Evolutionary conservation across 169 alveolate species (phyloP), one percentile per base, ranked within the genome.

Genomic region (Eimeria acervulina): DNA sequence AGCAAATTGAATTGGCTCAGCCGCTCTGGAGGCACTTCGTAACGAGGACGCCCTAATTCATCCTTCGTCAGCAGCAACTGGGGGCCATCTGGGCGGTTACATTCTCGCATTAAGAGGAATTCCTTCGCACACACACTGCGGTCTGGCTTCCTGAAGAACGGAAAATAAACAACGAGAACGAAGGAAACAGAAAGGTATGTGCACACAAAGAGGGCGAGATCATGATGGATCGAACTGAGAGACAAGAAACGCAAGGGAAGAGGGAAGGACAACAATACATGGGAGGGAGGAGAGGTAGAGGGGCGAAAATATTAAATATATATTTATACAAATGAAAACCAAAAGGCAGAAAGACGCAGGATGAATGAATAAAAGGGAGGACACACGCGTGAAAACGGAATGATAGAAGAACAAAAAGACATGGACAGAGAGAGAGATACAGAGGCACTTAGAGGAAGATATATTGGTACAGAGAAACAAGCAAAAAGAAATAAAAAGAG

Each of bases 1-100:
- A 47, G 6, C 15, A 59, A 85, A 26, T 47, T 74, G 31, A 70
- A 90, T 19, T 28, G 90, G 13, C 31, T 31, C 28, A 59, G 23
- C 51, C 52, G 78, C 1, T 52, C 81, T 21, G 95, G 90, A 7
- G 42, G 78, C 59, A 90, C 59, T 36, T 72, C 95, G 81, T 90
- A 90, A 17, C 66, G 90, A 40, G 74, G 55, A 8, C 42, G 28
- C 52, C 76, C 92, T 40, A 2, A 7, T 12, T 76, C 55, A 15
- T 66, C 59, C 38, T 44, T 40, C 55, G 90, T n/a, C 38, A 74
- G 31, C 1, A 90, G 38, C 38, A 90, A 0, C 42, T 90, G 89
- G 68, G 95, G 95, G 21, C 95, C 95, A 23, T 66, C 59, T 1
- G 95, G 95, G 5, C 95, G 26, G 80, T 90, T 38, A 63, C 95